phyloP scores from a whole-genome alignment of 306 rosid genomes.

The Pyrus bretschneideri region DNA sequence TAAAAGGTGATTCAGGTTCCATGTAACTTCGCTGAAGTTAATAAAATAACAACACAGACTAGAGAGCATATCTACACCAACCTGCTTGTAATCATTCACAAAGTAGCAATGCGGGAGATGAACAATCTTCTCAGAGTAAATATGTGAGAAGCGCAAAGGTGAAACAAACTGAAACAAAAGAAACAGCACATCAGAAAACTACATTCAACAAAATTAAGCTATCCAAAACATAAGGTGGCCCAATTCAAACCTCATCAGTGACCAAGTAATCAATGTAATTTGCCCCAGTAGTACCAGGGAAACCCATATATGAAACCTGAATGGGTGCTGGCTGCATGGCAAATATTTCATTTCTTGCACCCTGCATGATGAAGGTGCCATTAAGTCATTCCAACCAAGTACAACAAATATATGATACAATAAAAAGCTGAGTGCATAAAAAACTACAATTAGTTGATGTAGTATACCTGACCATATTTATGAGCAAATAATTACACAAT shows the following conservation, averaged over 20 bases:
- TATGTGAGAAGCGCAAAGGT: constrained; percentile 62
- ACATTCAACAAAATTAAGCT: not conserved
- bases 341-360: constrained; percentile 95
- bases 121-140: constrained; percentile 92
- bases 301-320: constrained; percentile 99
- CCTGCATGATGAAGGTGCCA: constrained; percentile 38
- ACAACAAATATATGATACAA: not conserved
- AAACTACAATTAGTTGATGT: not conserved
- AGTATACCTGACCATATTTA: not conserved
- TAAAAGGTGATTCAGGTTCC: not conserved
- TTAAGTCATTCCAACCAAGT: not conserved
- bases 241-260: constrained; percentile 71
- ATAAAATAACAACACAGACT: not conserved
- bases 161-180: constrained; percentile 72
- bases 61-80: constrained; percentile 19
- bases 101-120: constrained; percentile 98
- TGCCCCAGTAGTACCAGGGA: constrained; percentile 99
- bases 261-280: constrained; percentile 77
- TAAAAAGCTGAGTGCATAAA: not conserved
- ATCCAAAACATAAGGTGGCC: not conserved
- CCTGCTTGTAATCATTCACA: constrained; percentile 98
- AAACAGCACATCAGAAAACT: not conserved
- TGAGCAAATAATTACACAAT: not conserved
- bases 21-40: not conserved
- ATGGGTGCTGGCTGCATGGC: constrained; percentile 94